phyloP scores from a whole-genome alignment of 257 asterid species.

The Penstemon newberryi region DNA sequence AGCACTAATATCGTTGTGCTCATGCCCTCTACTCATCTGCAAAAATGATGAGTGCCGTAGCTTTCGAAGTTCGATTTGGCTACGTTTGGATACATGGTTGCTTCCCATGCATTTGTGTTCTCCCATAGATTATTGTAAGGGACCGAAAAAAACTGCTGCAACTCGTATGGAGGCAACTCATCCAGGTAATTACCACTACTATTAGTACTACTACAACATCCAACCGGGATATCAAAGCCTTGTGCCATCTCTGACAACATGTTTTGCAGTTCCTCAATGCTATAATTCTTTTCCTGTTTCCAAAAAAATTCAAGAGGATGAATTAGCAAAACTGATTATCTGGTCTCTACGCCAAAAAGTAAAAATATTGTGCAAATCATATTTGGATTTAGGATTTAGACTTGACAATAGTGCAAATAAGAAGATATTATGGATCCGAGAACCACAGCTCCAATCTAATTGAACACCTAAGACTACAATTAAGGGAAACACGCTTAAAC shows the following conservation, averaged over 20 bases:
- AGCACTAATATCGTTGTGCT: too few relatives aligned
- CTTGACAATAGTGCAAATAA: too few relatives aligned
- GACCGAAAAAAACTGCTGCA: conserved; percentile 4
- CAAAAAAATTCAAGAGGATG: not conserved
- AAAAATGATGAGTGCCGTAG: conserved; percentile 24
- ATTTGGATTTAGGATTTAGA: too few relatives aligned
- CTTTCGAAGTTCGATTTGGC: conserved; percentile 14
- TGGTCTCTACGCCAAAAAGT: not conserved
- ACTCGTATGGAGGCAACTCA: conserved; percentile 24
- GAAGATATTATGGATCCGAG: too few relatives aligned
- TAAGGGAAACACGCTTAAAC: too few relatives aligned
- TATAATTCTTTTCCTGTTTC: conserved; percentile 55
- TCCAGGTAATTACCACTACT: not conserved
- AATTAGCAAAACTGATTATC: not conserved
- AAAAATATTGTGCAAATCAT: too few relatives aligned
- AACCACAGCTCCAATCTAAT: too few relatives aligned
- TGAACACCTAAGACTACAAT: too few relatives aligned
- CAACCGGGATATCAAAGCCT: conserved; percentile 42
- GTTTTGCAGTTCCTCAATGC: conserved; percentile 58
- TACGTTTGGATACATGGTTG: conserved; percentile 13
- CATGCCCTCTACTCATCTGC: conserved; percentile 25
- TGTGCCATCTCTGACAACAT: conserved; percentile 81
- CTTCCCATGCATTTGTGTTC: conserved; percentile 19
- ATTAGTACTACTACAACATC: conserved; percentile 21
- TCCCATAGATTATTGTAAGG: too few relatives aligned